Conservation (phyloP, 768 basidiomycete species). For the Peribolospora kevripleyi region DNA sequence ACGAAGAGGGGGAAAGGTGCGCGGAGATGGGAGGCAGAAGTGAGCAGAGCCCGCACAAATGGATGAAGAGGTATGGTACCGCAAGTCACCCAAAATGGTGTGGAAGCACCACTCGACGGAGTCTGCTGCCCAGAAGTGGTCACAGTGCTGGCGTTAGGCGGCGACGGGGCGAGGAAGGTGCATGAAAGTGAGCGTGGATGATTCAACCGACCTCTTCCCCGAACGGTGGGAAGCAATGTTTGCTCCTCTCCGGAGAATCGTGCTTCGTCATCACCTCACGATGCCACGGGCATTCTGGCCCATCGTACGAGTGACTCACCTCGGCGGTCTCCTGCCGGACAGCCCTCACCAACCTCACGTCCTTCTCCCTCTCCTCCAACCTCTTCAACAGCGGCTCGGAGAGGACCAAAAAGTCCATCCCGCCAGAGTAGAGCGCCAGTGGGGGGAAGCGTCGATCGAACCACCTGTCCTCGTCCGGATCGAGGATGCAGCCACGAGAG, state of each 20-base stretch:
- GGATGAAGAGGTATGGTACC: background rate
- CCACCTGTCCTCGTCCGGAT: slow-evolving; percentile 22
- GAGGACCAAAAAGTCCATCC: slow-evolving; percentile 25
- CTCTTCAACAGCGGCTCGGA: slow-evolving; percentile 26
- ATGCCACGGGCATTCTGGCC: background rate
- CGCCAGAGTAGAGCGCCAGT: slow-evolving; percentile 22
- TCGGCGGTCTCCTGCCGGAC: slow-evolving; percentile 24
- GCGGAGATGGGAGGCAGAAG: slow-evolving; percentile 2
- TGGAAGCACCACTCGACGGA: slow-evolving; percentile 26
- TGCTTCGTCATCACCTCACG: background rate
- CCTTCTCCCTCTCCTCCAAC: slow-evolving; percentile 22
- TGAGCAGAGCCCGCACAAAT: background rate
- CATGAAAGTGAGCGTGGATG: too few species aligned
- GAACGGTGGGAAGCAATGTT: background rate
- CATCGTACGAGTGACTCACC: background rate
- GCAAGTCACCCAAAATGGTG: slow-evolving; percentile 16
- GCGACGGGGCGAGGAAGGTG: too few species aligned
- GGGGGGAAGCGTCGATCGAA: slow-evolving; percentile 28
- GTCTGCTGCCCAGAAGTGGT: slow-evolving; percentile 25
- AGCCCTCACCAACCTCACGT: slow-evolving; percentile 24
- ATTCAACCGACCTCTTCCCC: background rate
- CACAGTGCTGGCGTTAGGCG: slow-evolving; percentile 15
- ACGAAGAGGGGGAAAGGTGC: background rate
- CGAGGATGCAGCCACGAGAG: slow-evolving; percentile 22
- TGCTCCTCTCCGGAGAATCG: background rate